phyloP scores from a whole-genome alignment of 176 grass and related monocot genomes.

The Oryza officinalis region DNA sequence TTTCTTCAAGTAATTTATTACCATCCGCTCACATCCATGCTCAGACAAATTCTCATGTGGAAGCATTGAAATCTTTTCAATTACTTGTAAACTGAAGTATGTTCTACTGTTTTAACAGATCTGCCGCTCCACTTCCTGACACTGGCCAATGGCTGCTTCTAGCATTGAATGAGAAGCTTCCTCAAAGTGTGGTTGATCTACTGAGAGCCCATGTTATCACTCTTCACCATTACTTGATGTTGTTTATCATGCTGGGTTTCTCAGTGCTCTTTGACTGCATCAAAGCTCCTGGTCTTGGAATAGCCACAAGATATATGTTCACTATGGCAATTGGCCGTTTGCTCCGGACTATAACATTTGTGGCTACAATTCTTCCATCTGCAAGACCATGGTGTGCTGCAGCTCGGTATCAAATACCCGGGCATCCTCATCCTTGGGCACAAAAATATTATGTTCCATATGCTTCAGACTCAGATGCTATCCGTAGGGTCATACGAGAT shows the following conservation, averaged over 20 bases:
- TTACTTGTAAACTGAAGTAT: conserved; percentile 9
- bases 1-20: conserved; percentile 5
- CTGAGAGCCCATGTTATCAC: conserved; percentile 80
- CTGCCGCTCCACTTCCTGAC: conserved; percentile 73
- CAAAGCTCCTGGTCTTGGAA: conserved; percentile 76
- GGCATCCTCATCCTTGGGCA: conserved; percentile 84
- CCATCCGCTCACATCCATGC: neutral
- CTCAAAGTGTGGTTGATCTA: conserved; percentile 56
- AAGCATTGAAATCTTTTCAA: neutral
- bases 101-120: conserved; percentile 41
- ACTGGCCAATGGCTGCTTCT: conserved; percentile 86
- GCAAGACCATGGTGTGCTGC: conserved; percentile 75
- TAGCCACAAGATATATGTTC: conserved; percentile 82
- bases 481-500: conserved; percentile 57
- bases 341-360: conserved; percentile 66
- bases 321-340: conserved; percentile 78
- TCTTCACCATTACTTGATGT: conserved; percentile 91
- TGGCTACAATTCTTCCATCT: conserved; percentile 81
- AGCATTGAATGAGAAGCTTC: conserved; percentile 77
- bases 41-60: neutral
- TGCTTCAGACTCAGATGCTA: conserved; percentile 63
- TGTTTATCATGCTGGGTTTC: conserved; percentile 87
- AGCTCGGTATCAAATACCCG: conserved; percentile 63
- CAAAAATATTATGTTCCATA: conserved; percentile 88
- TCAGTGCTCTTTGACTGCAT: conserved; percentile 74